Evolutionary conservation across 441 rosid species (phyloP), one percentile per base, ranked within the genome.

Genomic region (Pelargonium citronellum): DNA sequence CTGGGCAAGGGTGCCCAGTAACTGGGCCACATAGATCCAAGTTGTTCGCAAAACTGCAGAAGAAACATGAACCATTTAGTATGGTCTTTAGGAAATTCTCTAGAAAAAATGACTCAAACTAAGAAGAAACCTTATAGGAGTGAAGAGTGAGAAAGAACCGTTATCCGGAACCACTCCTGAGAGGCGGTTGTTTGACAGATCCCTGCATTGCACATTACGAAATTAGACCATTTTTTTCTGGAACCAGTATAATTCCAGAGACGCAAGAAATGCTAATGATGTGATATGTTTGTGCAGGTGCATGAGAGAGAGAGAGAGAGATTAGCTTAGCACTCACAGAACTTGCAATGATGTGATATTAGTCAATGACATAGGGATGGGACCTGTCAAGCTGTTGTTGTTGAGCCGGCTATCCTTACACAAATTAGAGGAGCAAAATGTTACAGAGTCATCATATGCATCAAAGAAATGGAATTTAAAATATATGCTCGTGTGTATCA

Each of bases 21-120:
- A 92, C 96, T 0, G 95, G 96, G 55, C 96, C 96, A 84, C 96
- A 90, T 4, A 92, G 87, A 78, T 83, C 83, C 77, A 89, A 74
- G 78, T 92, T 92, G 84, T 90, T 90, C 63, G 96, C 95, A 82
- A 92, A 92, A 89, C 98, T 92, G 89, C 86, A 87, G 16, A 73
- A 15, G 22, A 44, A 67, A 74, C 72, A 63, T 24, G 15, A 77
- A 49, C 39, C 5, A 20, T 62, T 70, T 71, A 72, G 71, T 70
- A 73, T 13, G 49, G 49, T 27, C 46, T 30, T 68, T 61, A 27
- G 67, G 64, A 63, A 64, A 9, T 34, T 62, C 39, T 19, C 44
- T 61, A 58, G 62, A 22, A 20, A 57, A 55, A 7, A 60, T 62
- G 63, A 22, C 58, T 68, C 24, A 64, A 24, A 69, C 69, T 19